Evolutionary conservation across 2,329 filamentous ascomycete genomes (phyloP), one percentile per base, ranked within the genome.

Genomic region (Thielaviopsis euricoi): DNA sequence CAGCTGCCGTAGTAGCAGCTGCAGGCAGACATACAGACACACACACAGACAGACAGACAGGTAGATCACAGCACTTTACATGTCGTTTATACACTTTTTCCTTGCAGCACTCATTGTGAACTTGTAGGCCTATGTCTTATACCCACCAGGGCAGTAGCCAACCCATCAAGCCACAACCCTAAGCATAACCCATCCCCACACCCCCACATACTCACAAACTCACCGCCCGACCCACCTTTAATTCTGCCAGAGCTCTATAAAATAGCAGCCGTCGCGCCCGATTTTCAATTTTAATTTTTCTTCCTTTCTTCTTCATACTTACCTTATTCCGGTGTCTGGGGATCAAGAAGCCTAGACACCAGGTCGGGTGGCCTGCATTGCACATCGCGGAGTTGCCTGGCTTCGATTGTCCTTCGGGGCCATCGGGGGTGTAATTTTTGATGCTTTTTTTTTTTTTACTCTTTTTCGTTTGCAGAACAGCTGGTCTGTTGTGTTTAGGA

Each of bases 351-450:
- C 62, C 67, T 66, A 64, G 64, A 59, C 63, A 64, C 67, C 70
- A 74, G 70, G 66, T 64, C 64, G 70, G 71, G 67, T 69, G 68
- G 69, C 72, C 74, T 76, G 73, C 74, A 77, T 76, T 74, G 74
- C 74, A 77, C 74, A 74, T 66, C 73, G 74, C 70, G 74, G 74
- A 69, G 72, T 73, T 69, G 65, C 69, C 68, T 69, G 67, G 66
- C 64, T 69, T 75, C 71, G 69, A 75, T 74, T 76, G 73, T 71
- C 73, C 72, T 76, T 75, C 70, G 70, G 71, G 71, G 71, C 73
- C 74, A 73, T 76, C 70, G 72, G 70, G 68, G 70, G 71, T 67
- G 71, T 51, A 76, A 75, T 74, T 75, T 74, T 75, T 74, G 73
- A 69, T 75, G 48, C 52, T 22, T 13, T 48, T 56, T 25, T 52